Base-by-base conservation (phyloP, 352 stramenopile genomes). In the Pythium volutum region DNA sequence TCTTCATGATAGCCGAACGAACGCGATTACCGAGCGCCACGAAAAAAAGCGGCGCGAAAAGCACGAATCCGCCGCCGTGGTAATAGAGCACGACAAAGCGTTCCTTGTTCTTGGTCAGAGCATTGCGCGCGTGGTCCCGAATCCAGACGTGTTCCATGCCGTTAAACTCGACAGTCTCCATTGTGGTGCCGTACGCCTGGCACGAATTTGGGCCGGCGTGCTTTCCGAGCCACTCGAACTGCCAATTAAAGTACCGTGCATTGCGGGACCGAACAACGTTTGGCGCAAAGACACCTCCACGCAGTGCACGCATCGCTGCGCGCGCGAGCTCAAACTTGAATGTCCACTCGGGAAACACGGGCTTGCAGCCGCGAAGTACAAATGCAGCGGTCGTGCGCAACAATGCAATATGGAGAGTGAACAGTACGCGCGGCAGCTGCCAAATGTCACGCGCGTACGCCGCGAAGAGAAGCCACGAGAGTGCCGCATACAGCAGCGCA, bases 1-100 rank as follows among this genome's bases (percentile, higher is more conserved):
- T 41, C 14, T 47, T 36, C 29, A 61, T 25, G 26, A 60, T 50
- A 7, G 34, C 14, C 1, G 27, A 16, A 20, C 73, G 68, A 38
- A 85, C 43, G 20, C 70, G 71, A 50, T 73, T 74, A 45, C 63
- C 68, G 34, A 88, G 83, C 36, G 73, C 67, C 0, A 83, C 70
- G 64, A 78, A 86, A 52, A 83, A 77, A 26, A 62, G 70, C 22
- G 76, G 76, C 8, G 45, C 26, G 11, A 63, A 59, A 1, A 74
- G 54, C 2, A 64, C 62, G 47, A 69, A 80, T 20, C 75, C 75
- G 20, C 75, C 74, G 14, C 74, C 75, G 26, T 76, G 71, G 48
- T 72, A 72, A 25, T 72, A 78, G 9, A 78, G 54, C 56, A 83
- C 60, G 20, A 77, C 66, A 18, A 78, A 57, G 22, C 68, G 46